phyloP scores from a whole-genome alignment of 306 rosid species.

The Mucuna pruriens region DNA sequence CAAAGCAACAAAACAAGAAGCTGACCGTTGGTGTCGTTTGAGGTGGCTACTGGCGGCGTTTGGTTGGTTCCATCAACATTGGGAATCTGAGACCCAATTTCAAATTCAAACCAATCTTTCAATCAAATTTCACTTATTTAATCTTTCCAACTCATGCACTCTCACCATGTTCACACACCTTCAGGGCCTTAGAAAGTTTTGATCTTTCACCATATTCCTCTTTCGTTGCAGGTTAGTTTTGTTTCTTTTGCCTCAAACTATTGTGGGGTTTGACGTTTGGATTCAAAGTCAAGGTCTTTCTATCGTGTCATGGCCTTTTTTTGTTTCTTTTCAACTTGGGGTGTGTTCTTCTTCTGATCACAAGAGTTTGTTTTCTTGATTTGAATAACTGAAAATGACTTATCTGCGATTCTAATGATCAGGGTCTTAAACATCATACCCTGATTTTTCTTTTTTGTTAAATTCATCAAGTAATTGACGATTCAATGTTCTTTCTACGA shows the following conservation, averaged over 20 bases:
- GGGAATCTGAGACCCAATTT: constrained; percentile 49
- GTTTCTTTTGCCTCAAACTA: constrained; percentile 18
- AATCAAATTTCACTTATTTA: constrained; percentile 30
- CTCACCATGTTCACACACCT: constrained; percentile 28
- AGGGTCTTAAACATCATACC: constrained; percentile 14
- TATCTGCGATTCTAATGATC: constrained; percentile 31
- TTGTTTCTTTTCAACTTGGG: background rate
- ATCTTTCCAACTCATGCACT: constrained; percentile 18
- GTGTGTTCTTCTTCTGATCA: constrained; percentile 34
- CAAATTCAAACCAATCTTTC: constrained; percentile 37
- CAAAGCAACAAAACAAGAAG: constrained; percentile 23
- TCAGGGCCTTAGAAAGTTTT: constrained; percentile 36
- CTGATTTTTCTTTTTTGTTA: constrained; percentile 6
- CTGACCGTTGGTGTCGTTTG: constrained; percentile 44
- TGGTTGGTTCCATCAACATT: constrained; percentile 35
- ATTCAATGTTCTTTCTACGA: constrained; percentile 29
- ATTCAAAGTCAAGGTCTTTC: constrained; percentile 46
- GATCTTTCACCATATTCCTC: constrained; percentile 47
- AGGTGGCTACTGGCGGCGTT: constrained; percentile 34
- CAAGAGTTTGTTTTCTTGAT: constrained; percentile 15
- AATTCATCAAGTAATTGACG: constrained; percentile 23
- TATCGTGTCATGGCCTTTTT: constrained; percentile 16
- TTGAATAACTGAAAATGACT: constrained; percentile 15
- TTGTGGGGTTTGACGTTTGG: constrained; percentile 33
- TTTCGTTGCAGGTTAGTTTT: constrained; percentile 50